phyloP scores from a whole-genome alignment of 164 flowering plant species.

The Vitis labrusca region DNA sequence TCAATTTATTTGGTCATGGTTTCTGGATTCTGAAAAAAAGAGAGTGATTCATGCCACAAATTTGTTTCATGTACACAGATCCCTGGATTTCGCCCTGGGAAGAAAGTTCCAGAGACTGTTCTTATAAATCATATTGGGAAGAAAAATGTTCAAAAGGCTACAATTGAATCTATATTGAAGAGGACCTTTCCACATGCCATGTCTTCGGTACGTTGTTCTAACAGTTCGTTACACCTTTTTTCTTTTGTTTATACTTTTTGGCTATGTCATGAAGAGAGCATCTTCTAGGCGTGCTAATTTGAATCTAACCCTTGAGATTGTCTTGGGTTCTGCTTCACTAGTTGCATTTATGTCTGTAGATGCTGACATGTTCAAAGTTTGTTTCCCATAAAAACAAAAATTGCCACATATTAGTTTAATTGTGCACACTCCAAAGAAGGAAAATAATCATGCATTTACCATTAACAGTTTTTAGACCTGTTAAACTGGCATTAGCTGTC shows the following conservation, averaged over 20 bases:
- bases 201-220: slow-evolving; percentile 58
- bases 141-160: slow-evolving; percentile 56
- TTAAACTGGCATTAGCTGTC: no score
- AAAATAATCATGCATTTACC: no score
- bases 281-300: no score
- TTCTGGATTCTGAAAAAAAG: not conserved
- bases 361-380: no score
- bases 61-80: slow-evolving; percentile 38
- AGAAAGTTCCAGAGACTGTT: slow-evolving; percentile 77
- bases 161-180: slow-evolving; percentile 75
- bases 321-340: no score
- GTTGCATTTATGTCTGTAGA: no score
- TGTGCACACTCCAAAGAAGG: no score
- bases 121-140: slow-evolving; percentile 66
- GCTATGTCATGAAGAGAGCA: no score
- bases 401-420: no score
- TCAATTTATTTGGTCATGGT: not conserved
- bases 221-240: not conserved
- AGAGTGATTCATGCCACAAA: not conserved
- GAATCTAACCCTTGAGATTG: no score
- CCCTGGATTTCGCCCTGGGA: slow-evolving; percentile 96
- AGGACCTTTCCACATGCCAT: slow-evolving; percentile 95
- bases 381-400: no score
- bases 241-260: not conserved
- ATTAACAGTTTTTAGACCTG: no score